Evolutionary conservation across 257 asterid species (phyloP).

Genomic region (Gynochthodes officinalis): DNA sequence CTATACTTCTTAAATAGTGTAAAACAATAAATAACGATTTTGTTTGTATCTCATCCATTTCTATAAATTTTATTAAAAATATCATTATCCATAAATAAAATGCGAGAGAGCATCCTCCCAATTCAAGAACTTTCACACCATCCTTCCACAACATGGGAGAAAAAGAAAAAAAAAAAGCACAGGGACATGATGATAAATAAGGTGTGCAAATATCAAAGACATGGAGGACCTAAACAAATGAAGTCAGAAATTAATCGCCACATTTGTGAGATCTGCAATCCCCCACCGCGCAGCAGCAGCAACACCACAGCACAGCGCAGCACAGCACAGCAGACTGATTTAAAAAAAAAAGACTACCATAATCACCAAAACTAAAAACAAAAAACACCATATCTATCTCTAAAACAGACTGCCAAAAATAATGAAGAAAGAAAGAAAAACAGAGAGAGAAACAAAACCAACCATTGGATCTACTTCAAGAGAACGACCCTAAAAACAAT

Average conservation of each 20-base stretch:
- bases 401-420: no score
- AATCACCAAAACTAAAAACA: neutral
- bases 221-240: neutral
- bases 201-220: neutral
- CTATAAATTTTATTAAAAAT: no score
- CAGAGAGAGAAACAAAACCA: neutral
- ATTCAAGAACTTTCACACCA: no score
- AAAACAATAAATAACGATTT: no score
- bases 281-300: no score
- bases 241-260: neutral
- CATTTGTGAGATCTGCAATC: constrained; percentile 5
- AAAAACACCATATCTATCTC: neutral
- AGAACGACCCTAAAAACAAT: neutral
- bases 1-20: no score
- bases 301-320: neutral
- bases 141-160: no score
- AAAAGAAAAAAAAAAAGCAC: neutral
- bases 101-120: no score
- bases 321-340: neutral
- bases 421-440: neutral
- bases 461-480: constrained; percentile 12
- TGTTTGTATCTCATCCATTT: no score
- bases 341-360: neutral
- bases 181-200: neutral
- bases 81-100: no score